Evolutionary conservation across 2,329 filamentous ascomycete genomes (phyloP), one percentile per base, ranked within the genome.

Genomic region (Drechslera avenae): DNA sequence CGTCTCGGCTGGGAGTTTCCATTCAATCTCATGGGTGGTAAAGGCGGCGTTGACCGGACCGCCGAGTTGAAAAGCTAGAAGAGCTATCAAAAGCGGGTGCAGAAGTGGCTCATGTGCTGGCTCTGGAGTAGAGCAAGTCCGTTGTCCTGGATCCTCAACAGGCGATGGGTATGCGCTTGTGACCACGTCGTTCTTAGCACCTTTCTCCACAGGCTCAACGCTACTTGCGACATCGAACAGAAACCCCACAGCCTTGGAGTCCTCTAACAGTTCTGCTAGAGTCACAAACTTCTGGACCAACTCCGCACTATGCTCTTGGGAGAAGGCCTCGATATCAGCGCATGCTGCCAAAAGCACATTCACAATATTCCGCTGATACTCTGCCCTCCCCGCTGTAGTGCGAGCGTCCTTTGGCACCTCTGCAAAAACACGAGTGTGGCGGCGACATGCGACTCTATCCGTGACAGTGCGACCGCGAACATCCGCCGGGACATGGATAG

Each of bases 31-130:
- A 26, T 45, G 43, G 13, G 45, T 37, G 14, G 51, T 56, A 23
- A 50, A 46, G 16, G 54, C 46, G 28, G 52, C 56, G 23, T 53
- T 57, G 36, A 62, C 33, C 1, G 56, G 52, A 14, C 56, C 56
- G 13, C 56, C 59, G 18, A 56, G 31, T 9, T 39, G 44, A 40
- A 46, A 62, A 2, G 56, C 51, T 10, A 59, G 17, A 10, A 59
- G 42, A 12, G 52, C 53, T 10, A 57, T 35, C 16, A 33, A 39
- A 1, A 60, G 39, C 7, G 56, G 56, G 28, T 59, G 56, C 6
- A 55, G 12, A 2, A 54, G 4, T 14, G 33, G 17, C 19, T 39
- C 7, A 7, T 7, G 5, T 18, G 5, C n/a, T 16, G 18, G 10
- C n/a, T 39, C 18, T 10, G 7, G 21, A 21, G 28, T 18, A 40